Base-by-base conservation (phyloP, 75 land plant species). In the Selaginella tamariscina region DNA sequence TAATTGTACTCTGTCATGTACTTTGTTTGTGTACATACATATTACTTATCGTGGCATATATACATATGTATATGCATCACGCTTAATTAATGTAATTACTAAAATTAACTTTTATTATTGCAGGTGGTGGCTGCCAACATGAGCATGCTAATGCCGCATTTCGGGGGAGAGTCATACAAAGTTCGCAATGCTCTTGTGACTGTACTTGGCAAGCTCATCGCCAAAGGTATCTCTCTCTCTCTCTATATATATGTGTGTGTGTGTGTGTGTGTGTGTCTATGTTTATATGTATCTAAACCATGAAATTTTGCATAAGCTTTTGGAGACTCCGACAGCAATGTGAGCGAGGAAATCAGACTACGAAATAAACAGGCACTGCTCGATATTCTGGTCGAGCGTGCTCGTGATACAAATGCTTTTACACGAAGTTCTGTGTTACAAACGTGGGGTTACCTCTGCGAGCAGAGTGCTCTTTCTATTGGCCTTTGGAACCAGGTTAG, bases 401-500 rank as follows among this genome's bases (percentile, higher is more conserved):
- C 76, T 68, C 73, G 86, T 31, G 97, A 95, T 74, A 81, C 81
- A 44, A 85, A 86, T 57, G 92, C 97, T 27, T 88, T 90, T 65
- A 95, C 99, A 30, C 79, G 99, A 54, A 86, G 84, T 56, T 71
- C 83, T 32, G 97, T 91, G 65, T 86, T 95, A 32, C 96, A 91
- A 72, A 95, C 95, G 39, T 95, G 99, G 97, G 80, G 80, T 67
- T 83, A 88, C 44, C 71, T 91, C 18, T 95, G 99, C 71, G 93
- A 88, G 68, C 81, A 86, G 32, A 78, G 80, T 81, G 76, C 89
- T 55, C 82, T 95, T 56, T 83, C 87, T n/a, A 95, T 95, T 64
- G 97, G 93, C 13, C 73, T 85, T 27, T 95, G 99, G 99, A 95
- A 95, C 74, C 82, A 83, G 62, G 86, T 95, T n/a, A n/a, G n/a